Base-by-base conservation (phyloP, 2,329 filamentous ascomycete genomes). In the Colletotrichum sp. region DNA sequence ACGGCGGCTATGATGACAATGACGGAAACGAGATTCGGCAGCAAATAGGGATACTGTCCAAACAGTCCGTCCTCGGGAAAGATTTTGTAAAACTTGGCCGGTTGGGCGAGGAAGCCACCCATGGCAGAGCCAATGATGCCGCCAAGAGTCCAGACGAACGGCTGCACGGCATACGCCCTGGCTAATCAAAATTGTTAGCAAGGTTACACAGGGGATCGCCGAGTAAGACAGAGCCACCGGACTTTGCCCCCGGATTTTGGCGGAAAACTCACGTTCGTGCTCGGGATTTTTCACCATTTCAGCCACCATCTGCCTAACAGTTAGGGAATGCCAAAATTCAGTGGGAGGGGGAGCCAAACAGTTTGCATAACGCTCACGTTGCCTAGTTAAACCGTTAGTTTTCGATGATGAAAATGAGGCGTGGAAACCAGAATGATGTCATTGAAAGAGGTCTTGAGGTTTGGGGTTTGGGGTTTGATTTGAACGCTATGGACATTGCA, bases 11-110 rank as follows among this genome's bases (percentile, higher is more conserved):
- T 78, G 26, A 96, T 88, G 4, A 95, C 87, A 1, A 84, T 86
- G 2, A 93, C 94, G 71, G 95, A 92, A 26, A 95, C 87, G 16
- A 86, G 80, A 55, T 86, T 86, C 5, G 84, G 84, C 32, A 86
- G 85, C n/a, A 95, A 87, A 79, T 95, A 96, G 0, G 94, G 94
- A 79, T 93, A 95, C 9, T 89, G 88, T 57, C 93, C 93, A 64
- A 87, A 87, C 2, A 87, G 59, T 2, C 86, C 86, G 30, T 86
- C 85, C 30, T 81, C 77, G 3, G 85, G 79, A 62, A 87, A 87
- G 24, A 85, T 52, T 0, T 75, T 77, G 66, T 85, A 85, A 74
- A 84, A 84, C n/a, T 57, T 76, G 6, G 84, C 82, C 3, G 84
- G 84, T 60, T 85, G 81, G 8, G 84, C 84, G 30, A 85, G 79